Percentiles rank a stretch among this genome's conserved stretches.
These are phyloP conservation scores for Verticillium nonalfalfae DNA, from an alignment of 2,329 filamentous ascomycete genomes.

Conservation along the genomic window DNA sequence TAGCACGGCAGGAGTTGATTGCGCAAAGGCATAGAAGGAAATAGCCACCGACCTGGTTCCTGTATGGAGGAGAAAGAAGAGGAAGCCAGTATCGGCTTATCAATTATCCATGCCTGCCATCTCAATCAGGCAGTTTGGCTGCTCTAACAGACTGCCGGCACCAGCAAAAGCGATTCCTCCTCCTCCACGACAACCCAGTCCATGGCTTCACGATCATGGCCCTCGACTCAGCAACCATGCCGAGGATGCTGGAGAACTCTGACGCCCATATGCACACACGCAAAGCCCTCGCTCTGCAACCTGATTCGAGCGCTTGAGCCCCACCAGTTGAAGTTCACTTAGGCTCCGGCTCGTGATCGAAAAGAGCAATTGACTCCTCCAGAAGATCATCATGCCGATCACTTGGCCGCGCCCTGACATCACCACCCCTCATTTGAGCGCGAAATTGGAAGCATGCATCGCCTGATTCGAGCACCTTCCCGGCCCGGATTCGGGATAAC, in stretches of 20 bases:
- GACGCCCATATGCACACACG: not conserved
- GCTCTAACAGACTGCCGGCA: not conserved
- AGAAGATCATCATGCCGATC: not conserved
- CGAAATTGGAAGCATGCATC: not conserved
- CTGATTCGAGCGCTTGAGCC: not conserved
- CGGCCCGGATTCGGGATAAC: not conserved
- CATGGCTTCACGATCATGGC: not conserved
- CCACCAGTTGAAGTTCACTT: not conserved
- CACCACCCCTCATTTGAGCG: not conserved
- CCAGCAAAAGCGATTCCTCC: not conserved
- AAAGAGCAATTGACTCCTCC: not conserved
- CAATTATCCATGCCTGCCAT: too few species aligned
- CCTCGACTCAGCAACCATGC: not conserved
- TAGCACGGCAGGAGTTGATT: too few species aligned
- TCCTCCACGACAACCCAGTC: not conserved
- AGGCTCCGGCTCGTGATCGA: not conserved
- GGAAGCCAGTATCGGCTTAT: too few species aligned
- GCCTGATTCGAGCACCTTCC: not conserved
- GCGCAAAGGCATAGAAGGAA: too few species aligned
- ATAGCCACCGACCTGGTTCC: too few species aligned
- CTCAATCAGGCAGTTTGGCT: too few species aligned
- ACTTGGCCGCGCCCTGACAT: not conserved
- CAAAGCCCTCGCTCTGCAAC: not conserved
- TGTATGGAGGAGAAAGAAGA: too few species aligned
- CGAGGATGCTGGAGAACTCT: not conserved